Evolutionary conservation across 1,284 basidiomycete genomes (phyloP), one percentile per base, ranked within the genome.

Genomic region (Coriolopsis trogii): DNA sequence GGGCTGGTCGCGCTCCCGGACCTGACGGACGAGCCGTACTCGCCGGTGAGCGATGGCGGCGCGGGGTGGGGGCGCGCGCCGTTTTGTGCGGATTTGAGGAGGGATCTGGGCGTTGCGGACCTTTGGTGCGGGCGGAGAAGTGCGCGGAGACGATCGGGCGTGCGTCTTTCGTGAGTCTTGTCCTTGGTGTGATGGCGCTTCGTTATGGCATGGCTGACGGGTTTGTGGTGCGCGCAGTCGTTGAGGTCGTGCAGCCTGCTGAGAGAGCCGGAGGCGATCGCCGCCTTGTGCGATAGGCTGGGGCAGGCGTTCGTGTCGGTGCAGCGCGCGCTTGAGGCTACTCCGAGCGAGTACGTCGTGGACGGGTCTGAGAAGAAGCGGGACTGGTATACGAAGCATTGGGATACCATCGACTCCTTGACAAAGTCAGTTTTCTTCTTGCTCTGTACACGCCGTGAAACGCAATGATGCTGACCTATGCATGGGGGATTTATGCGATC

Each of bases 351-450:
- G 26, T 55, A 50, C 41, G 30, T 43, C 23, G 23, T 46, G 10
- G 49, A 57, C 39, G 48, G 49, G 15, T 41, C 46, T 7, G 53
- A 59, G 1, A 51, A 48, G 41, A 49, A 55, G 42, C 56, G 49
- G 37, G 38, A 36, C n/a, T 64, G 63, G 63, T 58, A 56, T 47
- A 46, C 56, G 12, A 59, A 51, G 25, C 63, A 62, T 30, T 61
- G 59, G 55, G 47, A 61, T 34, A 33, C 53, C 44, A 43, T 61
- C 18, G 36, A 47, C 18, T 64, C 63, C 5, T 42, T 63, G 8
- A 54, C 59, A 40, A 56, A 59, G 61, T 63, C 10, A 34, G 58
- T 41, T 0, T 9, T 8, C 25, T n/a, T 12, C 38, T 13, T 16
- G n/a, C n/a, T n/a, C n/a, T n/a, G n/a, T n/a, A n/a, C n/a, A n/a